Evolutionary conservation across 1,139 yeast species (phyloP).

Genomic region (Ogataea hybrid): DNA sequence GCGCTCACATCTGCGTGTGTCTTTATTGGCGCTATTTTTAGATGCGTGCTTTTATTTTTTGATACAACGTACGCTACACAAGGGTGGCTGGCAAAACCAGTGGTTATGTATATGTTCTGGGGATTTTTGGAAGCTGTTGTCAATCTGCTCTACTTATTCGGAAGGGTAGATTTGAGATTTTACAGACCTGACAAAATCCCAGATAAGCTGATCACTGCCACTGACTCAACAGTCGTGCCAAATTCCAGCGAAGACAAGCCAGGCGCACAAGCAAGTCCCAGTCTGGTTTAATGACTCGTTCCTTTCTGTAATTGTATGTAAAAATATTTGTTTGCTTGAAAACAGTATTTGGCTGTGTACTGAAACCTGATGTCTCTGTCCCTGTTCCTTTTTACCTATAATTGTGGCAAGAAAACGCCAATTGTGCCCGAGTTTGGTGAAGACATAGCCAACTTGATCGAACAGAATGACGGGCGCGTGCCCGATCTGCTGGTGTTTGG

Average conservation of each 20-base stretch:
- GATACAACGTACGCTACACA: conserved; percentile 33
- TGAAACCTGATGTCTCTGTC: conserved; percentile 16
- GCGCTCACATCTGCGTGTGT: conserved; percentile 51
- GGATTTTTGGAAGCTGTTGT: conserved; percentile 62
- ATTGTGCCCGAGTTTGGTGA: conserved; percentile 22
- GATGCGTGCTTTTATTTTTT: conserved; percentile 55
- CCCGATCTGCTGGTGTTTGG: conserved; percentile 64
- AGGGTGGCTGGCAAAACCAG: conserved; percentile 47
- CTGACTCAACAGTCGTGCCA: not conserved
- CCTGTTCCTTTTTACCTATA: conserved; percentile 36
- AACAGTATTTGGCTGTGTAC: not conserved
- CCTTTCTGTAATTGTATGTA: not conserved
- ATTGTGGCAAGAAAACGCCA: conserved; percentile 40
- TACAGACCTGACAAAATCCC: conserved; percentile 61
- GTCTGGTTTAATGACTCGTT: not conserved
- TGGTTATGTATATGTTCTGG: conserved; percentile 66
- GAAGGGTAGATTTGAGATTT: conserved; percentile 71
- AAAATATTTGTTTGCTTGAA: not conserved
- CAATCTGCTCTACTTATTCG: conserved; percentile 52
- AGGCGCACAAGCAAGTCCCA: not conserved
- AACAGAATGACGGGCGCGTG: conserved; percentile 32
- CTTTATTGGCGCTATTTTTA: conserved; percentile 54
- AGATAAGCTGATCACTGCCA: not conserved
- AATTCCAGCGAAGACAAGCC: conserved; percentile 3
- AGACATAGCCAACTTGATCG: conserved; percentile 12